Conservation (phyloP, 495 filamentous ascomycete species). For the Aspergillus diversus region DNA sequence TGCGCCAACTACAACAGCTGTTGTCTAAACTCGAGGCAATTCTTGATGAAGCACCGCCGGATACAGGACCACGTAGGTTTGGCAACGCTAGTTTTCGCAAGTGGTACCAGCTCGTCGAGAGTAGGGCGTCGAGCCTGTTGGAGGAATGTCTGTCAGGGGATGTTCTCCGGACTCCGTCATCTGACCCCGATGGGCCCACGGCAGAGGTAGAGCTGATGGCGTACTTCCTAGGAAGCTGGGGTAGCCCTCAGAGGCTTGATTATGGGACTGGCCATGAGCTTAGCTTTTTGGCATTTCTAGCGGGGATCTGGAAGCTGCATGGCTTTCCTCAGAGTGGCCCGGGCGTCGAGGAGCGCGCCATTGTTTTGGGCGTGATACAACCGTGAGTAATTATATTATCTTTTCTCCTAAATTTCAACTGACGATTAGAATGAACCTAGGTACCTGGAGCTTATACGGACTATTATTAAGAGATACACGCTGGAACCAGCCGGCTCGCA, state of each 20-base stretch:
- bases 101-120: conserved; percentile 74
- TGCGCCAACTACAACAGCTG: conserved; percentile 65
- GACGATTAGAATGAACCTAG: conserved; percentile 37
- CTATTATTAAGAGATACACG: conserved; percentile 86
- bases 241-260: conserved; percentile 85
- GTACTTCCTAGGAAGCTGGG: conserved; percentile 88
- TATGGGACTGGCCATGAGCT: conserved; percentile 97
- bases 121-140: conserved; percentile 60
- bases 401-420: background rate
- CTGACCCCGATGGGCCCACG: conserved; percentile 32
- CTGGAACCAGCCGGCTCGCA: conserved; percentile 94
- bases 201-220: conserved; percentile 68
- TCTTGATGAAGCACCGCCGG: conserved; percentile 79
- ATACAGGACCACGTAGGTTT: conserved; percentile 83
- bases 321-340: conserved; percentile 60
- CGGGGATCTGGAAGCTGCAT: conserved; percentile 85
- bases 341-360: conserved; percentile 69
- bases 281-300: conserved; percentile 90
- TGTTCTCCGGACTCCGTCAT: conserved; percentile 45
- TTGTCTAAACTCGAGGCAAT: conserved; percentile 64
- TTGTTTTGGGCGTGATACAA: conserved; percentile 81
- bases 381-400: conserved; percentile 58
- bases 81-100: conserved; percentile 87
- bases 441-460: conserved; percentile 83
- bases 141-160: conserved; percentile 60